These are phyloP conservation scores for Chlorencoelia australis DNA, from an alignment of 2,329 filamentous ascomycete species.

Conservation along the genomic window DNA sequence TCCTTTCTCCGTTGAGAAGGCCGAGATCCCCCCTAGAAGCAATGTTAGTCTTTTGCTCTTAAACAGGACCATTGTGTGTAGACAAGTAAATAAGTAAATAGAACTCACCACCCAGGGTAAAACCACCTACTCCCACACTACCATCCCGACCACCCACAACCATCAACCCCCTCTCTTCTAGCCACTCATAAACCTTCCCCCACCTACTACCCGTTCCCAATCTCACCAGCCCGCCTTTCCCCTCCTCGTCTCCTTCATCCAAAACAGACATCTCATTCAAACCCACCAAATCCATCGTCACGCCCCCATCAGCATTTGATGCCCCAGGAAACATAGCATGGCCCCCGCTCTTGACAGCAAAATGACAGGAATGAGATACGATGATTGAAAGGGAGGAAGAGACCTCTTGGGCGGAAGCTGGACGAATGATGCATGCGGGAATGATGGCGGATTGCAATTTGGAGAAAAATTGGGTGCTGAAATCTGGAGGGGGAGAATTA, in stretches of 20 bases:
- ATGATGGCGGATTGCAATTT: no score
- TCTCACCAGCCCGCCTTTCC: background rate
- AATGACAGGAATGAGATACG: no score
- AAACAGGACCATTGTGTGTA: background rate
- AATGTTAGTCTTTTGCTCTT: slow-evolving; percentile 2
- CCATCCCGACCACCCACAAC: slow-evolving; percentile 12
- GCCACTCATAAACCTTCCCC: slow-evolving; percentile 11
- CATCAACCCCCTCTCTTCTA: slow-evolving; percentile 9
- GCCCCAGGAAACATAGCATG: slow-evolving; percentile 20
- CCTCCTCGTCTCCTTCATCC: slow-evolving; percentile 8
- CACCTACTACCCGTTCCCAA: slow-evolving; percentile 15
- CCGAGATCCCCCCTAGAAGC: slow-evolving; percentile 11
- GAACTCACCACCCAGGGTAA: slow-evolving; percentile 1
- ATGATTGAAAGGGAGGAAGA: no score
- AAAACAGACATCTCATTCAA: slow-evolving; percentile 7
- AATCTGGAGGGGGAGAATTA: no score
- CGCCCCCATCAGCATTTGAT: slow-evolving; percentile 12
- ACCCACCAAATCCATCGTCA: slow-evolving; percentile 11
- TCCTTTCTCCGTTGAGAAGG: slow-evolving; percentile 10
- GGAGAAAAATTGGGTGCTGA: no score
- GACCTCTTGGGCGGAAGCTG: no score
- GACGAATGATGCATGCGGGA: no score
- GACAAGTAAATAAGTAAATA: slow-evolving; percentile 3
- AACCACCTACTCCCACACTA: slow-evolving; percentile 11
- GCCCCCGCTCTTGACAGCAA: slow-evolving; percentile 32